Percentiles rank a stretch among this genome's conserved stretches.
Evolutionary conservation across 306 rosid species (phyloP).

Genomic region (Fagus crenata): DNA sequence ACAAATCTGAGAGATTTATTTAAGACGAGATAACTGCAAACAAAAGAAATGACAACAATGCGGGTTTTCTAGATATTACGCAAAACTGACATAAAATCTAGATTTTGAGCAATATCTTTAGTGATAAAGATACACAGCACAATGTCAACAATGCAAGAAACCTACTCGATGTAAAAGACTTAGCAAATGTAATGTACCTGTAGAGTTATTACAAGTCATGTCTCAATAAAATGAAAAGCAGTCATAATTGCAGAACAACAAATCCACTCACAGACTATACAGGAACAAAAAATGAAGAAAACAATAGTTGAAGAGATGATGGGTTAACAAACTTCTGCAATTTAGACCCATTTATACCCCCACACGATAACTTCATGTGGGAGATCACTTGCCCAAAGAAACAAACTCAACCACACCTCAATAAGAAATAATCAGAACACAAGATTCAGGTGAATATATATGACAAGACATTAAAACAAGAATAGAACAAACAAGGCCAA

Average conservation of each 20-base stretch:
- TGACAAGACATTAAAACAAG: neutral
- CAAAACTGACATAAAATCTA: neutral
- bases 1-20: neutral
- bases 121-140: neutral
- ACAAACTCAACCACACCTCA: neutral
- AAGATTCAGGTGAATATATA: neutral
- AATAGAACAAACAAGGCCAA: neutral
- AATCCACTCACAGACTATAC: neutral
- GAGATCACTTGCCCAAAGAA: neutral
- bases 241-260: neutral
- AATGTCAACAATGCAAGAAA: neutral
- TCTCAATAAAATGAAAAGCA: neutral
- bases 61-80: neutral
- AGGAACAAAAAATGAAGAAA: neutral
- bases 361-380: neutral
- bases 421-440: neutral
- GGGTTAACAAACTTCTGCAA: neutral
- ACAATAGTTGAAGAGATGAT: neutral
- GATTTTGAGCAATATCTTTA: neutral
- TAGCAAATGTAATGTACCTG: neutral
- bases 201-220: neutral
- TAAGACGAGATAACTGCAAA: neutral
- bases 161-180: neutral
- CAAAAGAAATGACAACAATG: too few species aligned
- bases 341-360: neutral